Conservation (phyloP, 352 stramenopile genomes). For the Phytophthora pisi region DNA sequence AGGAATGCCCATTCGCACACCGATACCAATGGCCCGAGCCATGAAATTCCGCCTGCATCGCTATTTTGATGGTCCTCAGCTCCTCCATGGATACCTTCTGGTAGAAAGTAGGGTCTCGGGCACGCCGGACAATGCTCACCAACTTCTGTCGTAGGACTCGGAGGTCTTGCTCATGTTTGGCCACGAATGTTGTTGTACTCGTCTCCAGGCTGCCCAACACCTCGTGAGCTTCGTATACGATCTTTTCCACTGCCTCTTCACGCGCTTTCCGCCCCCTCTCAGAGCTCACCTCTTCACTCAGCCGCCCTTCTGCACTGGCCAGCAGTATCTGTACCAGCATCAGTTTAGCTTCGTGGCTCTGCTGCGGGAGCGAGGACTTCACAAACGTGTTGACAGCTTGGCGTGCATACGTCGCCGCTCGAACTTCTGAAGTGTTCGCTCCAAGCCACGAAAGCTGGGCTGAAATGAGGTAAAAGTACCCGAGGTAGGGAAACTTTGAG, state of each 20-base stretch:
- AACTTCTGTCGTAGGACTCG: conserved; percentile 5
- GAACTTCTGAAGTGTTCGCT: neutral
- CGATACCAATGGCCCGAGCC: conserved; percentile 68
- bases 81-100: conserved; percentile 39
- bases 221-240: neutral
- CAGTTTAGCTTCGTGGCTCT: conserved; percentile 26
- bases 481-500: conserved; percentile 36
- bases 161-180: conserved; percentile 18
- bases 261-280: conserved; percentile 21
- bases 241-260: conserved; percentile 2
- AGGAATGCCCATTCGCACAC: conserved; percentile 84
- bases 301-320: conserved; percentile 19
- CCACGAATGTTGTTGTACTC: conserved; percentile 12
- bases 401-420: conserved; percentile 19
- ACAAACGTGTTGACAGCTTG: conserved; percentile 24
- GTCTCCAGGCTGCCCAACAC: conserved; percentile 7
- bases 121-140: conserved; percentile 8
- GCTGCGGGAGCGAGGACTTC: conserved; percentile 13
- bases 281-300: conserved; percentile 19
- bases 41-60: conserved; percentile 40
- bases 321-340: conserved; percentile 38
- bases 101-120: conserved; percentile 35
- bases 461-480: conserved; percentile 38
- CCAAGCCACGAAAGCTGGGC: conserved; percentile 28
- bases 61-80: conserved; percentile 34